Conservation (phyloP, 495 filamentous ascomycete species). For the Penicillium paradoxum region DNA sequence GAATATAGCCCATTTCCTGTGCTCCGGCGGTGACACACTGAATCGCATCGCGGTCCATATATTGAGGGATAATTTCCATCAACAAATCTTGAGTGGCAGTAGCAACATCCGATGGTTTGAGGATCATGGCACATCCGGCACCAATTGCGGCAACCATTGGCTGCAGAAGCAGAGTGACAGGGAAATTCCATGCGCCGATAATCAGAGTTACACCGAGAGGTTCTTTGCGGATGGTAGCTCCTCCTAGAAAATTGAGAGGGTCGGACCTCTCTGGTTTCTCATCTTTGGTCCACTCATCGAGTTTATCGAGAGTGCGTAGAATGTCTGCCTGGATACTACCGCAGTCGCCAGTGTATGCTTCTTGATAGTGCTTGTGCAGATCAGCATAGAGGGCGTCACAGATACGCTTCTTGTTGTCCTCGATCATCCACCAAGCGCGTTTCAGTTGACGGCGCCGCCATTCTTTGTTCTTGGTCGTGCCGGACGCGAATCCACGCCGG, state of each 20-base stretch:
- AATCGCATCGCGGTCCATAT: slow-evolving; percentile 64
- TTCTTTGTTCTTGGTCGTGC: slow-evolving; percentile 33
- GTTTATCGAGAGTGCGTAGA: slow-evolving; percentile 61
- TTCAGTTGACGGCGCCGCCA: slow-evolving; percentile 47
- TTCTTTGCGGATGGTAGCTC: slow-evolving; percentile 72
- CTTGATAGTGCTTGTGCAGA: slow-evolving; percentile 62
- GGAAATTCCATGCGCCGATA: slow-evolving; percentile 89
- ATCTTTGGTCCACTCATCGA: slow-evolving; percentile 71
- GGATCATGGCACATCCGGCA: slow-evolving; percentile 72
- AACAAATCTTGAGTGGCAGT: slow-evolving; percentile 64
- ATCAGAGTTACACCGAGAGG: slow-evolving; percentile 75
- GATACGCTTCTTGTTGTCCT: slow-evolving; percentile 63
- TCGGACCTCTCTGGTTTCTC: slow-evolving; percentile 59
- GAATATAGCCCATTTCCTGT: slow-evolving; percentile 65
- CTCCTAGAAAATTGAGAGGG: slow-evolving; percentile 52
- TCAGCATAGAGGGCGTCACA: slow-evolving; percentile 64
- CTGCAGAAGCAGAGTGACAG: slow-evolving; percentile 63
- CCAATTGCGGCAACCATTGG: slow-evolving; percentile 81
- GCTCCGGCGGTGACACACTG: slow-evolving; percentile 69
- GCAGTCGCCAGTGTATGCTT: slow-evolving; percentile 61
- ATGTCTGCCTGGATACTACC: slow-evolving; percentile 65
- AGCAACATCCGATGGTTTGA: slow-evolving; percentile 80
- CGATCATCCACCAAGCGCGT: slow-evolving; percentile 49
- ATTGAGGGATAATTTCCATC: slow-evolving; percentile 63
- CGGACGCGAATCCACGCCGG: slow-evolving; percentile 25